Conservation (phyloP, 1,284 basidiomycete species). For the Binderoboletus segoi region DNA sequence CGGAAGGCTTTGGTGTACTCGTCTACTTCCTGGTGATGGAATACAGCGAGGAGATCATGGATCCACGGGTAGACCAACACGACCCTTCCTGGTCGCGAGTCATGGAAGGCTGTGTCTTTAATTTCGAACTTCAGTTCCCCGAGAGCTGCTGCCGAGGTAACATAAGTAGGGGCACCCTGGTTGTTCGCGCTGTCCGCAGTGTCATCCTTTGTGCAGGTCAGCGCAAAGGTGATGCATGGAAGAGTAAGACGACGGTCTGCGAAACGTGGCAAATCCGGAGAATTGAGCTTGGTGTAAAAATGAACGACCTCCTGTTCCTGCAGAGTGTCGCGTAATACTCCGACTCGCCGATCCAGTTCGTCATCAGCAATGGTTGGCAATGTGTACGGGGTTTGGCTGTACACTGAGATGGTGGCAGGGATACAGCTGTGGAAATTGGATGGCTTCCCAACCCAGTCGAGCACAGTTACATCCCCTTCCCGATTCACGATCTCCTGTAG, state of each 20-base stretch:
- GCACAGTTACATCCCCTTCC: conserved; percentile 5
- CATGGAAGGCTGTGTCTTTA: background rate
- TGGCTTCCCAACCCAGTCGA: conserved; percentile 21
- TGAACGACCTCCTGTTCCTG: background rate
- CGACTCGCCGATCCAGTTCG: background rate
- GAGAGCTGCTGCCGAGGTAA: conserved; percentile 2
- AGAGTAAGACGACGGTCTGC: conserved; percentile 7
- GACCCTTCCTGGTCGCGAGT: background rate
- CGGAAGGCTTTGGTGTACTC: background rate
- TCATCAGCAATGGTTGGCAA: background rate
- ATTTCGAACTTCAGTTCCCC: conserved; percentile 4
- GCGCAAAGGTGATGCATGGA: conserved; percentile 16
- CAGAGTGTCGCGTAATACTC: background rate
- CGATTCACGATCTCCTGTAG: conserved; percentile 16
- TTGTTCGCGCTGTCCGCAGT: background rate
- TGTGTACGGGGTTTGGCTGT: conserved; percentile 1
- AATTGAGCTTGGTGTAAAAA: background rate
- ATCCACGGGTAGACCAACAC: conserved; percentile 17
- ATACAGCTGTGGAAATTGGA: conserved; percentile 20
- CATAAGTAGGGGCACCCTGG: background rate
- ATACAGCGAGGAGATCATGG: conserved; percentile 4
- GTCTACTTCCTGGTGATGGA: background rate
- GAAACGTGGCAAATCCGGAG: background rate
- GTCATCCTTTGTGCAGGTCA: background rate
- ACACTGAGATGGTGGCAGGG: conserved; percentile 11